These are phyloP conservation scores for Daldinia concentrica DNA, from an alignment of 495 filamentous ascomycete species.

Conservation along the genomic window DNA sequence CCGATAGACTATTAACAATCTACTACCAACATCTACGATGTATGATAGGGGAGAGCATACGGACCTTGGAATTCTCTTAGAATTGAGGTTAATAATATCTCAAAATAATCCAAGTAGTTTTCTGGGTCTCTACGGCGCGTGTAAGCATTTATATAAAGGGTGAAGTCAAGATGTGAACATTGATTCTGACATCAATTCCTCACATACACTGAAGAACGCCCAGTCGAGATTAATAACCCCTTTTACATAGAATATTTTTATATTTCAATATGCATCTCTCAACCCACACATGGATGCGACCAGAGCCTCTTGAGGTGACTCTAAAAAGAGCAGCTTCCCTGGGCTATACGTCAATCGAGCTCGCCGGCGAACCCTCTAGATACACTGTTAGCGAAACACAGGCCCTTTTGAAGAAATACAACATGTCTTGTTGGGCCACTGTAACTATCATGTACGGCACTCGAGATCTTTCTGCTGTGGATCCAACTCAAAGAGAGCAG, in stretches of 20 bases:
- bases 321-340: constrained; percentile 39
- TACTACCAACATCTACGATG: not conserved
- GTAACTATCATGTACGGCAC: constrained; percentile 46
- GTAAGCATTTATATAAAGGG: not conserved
- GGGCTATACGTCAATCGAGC: constrained; percentile 45
- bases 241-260: constrained; percentile 2
- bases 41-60: not conserved
- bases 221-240: not conserved
- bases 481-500: constrained; percentile 30
- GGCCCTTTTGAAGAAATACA: constrained; percentile 39
- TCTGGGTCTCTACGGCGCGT: not conserved
- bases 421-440: constrained; percentile 36
- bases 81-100: not conserved
- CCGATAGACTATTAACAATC: not conserved
- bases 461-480: constrained; percentile 38
- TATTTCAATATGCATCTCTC: constrained; percentile 45
- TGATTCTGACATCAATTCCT: not conserved
- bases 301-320: constrained; percentile 43
- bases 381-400: constrained; percentile 36
- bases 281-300: constrained; percentile 49
- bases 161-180: not conserved
- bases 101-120: not conserved
- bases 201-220: not conserved
- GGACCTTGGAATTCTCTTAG: not conserved
- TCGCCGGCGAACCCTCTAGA: constrained; percentile 44